A percentile compares a stretch with the other conserved stretches of the same genome.
phyloP scores from a whole-genome alignment of 805 yeast species.

The Limtongia smithiae region DNA sequence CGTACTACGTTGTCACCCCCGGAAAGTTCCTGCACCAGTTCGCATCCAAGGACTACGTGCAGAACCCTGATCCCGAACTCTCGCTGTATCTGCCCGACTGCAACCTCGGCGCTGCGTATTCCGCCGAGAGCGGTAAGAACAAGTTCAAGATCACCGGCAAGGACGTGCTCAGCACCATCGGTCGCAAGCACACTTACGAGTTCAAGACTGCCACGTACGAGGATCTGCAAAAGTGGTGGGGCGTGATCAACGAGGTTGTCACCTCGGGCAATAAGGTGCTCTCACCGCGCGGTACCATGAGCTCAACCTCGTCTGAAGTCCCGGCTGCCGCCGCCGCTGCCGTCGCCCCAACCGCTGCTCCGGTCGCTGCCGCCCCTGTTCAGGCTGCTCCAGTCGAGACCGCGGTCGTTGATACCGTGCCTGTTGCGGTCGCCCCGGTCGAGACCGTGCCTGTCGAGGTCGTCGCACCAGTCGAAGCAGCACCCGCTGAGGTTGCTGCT shows the following conservation, averaged over 20 bases:
- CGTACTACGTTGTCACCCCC: constrained; percentile 48
- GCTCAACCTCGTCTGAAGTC: constrained; percentile 5
- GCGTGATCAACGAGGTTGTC: constrained; percentile 34
- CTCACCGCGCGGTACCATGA: constrained; percentile 7
- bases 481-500: constrained; percentile 2
- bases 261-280: constrained; percentile 12
- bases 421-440: constrained; percentile 10
- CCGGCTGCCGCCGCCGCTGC: too few species aligned
- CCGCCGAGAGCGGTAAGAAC: constrained; percentile 38
- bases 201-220: constrained; percentile 46
- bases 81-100: constrained; percentile 49
- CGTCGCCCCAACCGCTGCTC: too few species aligned
- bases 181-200: constrained; percentile 38
- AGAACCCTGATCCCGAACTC: constrained; percentile 47
- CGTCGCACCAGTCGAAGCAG: background rate
- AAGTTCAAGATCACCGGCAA: constrained; percentile 46
- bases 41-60: constrained; percentile 43
- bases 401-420: constrained; percentile 1
- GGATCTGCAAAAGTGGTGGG: constrained; percentile 49
- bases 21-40: constrained; percentile 47
- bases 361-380: background rate
- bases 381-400: background rate
- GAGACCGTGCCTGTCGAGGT: background rate
- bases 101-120: constrained; percentile 39
- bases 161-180: constrained; percentile 37